Conservation (phyloP, 2,329 filamentous ascomycete genomes). For the Phialocephala subalpina region DNA sequence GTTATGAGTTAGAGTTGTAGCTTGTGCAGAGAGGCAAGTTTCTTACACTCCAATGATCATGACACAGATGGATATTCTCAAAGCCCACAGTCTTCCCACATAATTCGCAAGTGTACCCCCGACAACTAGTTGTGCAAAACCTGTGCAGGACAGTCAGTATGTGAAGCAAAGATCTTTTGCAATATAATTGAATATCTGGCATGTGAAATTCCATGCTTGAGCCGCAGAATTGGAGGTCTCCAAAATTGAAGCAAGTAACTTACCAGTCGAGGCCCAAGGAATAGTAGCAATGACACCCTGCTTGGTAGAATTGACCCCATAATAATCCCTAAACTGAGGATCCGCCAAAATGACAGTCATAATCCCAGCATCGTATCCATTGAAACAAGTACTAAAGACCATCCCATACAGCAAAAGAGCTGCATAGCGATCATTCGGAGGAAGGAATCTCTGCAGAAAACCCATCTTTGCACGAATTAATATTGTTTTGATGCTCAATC, state of each 20-base stretch:
- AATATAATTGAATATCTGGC: neutral
- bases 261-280: slow-evolving; percentile 51
- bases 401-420: slow-evolving; percentile 47
- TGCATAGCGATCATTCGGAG: slow-evolving; percentile 49
- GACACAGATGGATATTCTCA: slow-evolving; percentile 48
- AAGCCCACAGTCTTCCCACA: slow-evolving; percentile 49
- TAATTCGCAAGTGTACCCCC: slow-evolving; percentile 48
- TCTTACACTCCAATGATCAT: slow-evolving; percentile 50
- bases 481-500: neutral
- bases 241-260: slow-evolving; percentile 3
- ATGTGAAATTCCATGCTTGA: neutral
- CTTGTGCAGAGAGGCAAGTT: neutral
- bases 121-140: slow-evolving; percentile 49
- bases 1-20: neutral
- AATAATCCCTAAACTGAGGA: slow-evolving; percentile 51
- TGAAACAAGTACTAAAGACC: slow-evolving; percentile 51
- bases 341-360: slow-evolving; percentile 54
- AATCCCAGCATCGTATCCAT: slow-evolving; percentile 52
- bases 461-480: slow-evolving; percentile 37
- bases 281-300: slow-evolving; percentile 51
- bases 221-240: neutral
- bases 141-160: slow-evolving; percentile 26
- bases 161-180: neutral
- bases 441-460: slow-evolving; percentile 46
- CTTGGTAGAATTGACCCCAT: slow-evolving; percentile 46